Conservation (phyloP, 768 basidiomycete species). For the Tylopilus rubrobrunneus region DNA sequence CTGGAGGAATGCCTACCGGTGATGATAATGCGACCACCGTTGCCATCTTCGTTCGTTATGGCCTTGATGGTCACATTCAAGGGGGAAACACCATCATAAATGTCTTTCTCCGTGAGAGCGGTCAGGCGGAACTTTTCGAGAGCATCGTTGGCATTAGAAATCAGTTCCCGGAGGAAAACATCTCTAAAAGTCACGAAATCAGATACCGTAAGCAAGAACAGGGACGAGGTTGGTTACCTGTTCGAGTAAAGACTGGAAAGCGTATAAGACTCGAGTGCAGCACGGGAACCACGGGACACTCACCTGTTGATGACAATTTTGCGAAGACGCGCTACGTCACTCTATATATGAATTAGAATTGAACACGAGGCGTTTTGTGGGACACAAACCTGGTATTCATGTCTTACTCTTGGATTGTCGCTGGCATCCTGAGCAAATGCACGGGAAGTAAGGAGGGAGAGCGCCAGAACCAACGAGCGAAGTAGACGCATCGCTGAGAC, state of each 20-base stretch:
- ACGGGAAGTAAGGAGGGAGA: conserved; percentile 42
- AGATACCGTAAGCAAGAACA: neutral
- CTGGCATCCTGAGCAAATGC: conserved; percentile 47
- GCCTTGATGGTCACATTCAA: conserved; percentile 91
- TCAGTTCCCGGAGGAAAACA: conserved; percentile 83
- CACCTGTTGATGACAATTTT: conserved; percentile 91
- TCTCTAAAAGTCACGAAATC: conserved; percentile 44
- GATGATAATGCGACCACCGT: conserved; percentile 70
- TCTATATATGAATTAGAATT: conserved; percentile 42
- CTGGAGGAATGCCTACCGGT: conserved; percentile 46
- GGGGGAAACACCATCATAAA: conserved; percentile 65
- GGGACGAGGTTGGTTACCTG: conserved; percentile 40
- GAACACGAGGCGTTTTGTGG: neutral
- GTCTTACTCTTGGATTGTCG: conserved; percentile 48
- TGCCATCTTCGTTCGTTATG: conserved; percentile 60
- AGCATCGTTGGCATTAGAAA: conserved; percentile 96
- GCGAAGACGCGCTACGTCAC: conserved; percentile 88
- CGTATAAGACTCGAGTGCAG: conserved; percentile 7
- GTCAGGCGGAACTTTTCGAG: conserved; percentile 90
- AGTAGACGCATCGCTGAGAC: conserved; percentile 54
- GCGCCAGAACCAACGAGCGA: conserved; percentile 45
- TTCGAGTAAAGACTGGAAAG: conserved; percentile 73
- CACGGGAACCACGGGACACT: conserved; percentile 7
- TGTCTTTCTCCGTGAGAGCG: conserved; percentile 69
- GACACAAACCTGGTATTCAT: conserved; percentile 63